Evolutionary conservation across 345 rosid genomes (phyloP).

Genomic region (Kernera saxatilis): DNA sequence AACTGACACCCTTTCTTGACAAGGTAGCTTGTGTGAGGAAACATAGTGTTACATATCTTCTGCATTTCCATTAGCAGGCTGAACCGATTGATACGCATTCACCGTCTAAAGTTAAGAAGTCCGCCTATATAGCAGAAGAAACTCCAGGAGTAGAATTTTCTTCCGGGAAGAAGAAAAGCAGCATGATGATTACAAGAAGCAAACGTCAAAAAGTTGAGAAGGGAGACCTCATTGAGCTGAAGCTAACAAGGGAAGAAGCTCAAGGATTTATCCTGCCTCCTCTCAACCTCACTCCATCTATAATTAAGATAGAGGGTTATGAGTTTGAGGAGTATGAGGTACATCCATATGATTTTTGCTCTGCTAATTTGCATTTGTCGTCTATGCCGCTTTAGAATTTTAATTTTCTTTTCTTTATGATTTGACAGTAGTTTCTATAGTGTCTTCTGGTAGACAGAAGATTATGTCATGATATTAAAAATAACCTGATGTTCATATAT

Average conservation of each 20-base stretch:
- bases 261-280: slow-evolving; percentile 85
- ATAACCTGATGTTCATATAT: background rate
- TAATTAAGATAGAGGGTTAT: slow-evolving; percentile 66
- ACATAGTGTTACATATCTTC: slow-evolving; percentile 23
- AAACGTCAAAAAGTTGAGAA: slow-evolving; percentile 71
- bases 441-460: background rate
- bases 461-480: background rate
- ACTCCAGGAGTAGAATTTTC: slow-evolving; percentile 47
- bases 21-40: slow-evolving; percentile 20
- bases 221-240: slow-evolving; percentile 70
- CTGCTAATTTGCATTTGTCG: slow-evolving; percentile 1
- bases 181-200: slow-evolving; percentile 51
- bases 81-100: slow-evolving; percentile 59
- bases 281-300: slow-evolving; percentile 54
- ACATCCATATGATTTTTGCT: slow-evolving; percentile 14
- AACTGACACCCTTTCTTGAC: slow-evolving; percentile 32
- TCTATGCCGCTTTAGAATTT: background rate
- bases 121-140: slow-evolving; percentile 67
- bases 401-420: background rate
- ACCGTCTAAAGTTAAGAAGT: slow-evolving; percentile 65
- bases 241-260: slow-evolving; percentile 93
- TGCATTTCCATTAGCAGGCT: slow-evolving; percentile 46
- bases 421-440: background rate
- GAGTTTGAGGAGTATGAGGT: slow-evolving; percentile 99
- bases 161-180: slow-evolving; percentile 66